Percentiles rank a stretch among this genome's conserved stretches.
phyloP scores from a whole-genome alignment of 2,329 filamentous ascomycete species.

The Gaeumannomyces sp. region DNA sequence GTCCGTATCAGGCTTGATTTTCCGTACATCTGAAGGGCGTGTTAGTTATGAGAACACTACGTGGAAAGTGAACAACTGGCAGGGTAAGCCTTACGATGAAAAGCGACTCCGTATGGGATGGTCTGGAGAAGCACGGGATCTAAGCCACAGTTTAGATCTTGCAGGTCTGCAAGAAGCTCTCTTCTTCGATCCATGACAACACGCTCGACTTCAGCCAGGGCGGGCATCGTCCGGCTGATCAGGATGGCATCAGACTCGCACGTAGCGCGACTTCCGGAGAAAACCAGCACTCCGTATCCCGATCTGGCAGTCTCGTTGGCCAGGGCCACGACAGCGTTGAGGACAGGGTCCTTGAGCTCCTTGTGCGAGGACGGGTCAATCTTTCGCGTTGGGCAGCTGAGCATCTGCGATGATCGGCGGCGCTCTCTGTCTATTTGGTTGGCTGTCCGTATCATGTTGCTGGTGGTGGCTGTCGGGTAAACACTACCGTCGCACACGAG shows the following conservation, averaged over 20 bases:
- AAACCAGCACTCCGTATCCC: constrained; percentile 67
- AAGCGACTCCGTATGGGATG: constrained; percentile 61
- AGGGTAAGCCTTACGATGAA: constrained; percentile 41
- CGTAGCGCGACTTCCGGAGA: constrained; percentile 61
- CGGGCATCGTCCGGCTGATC: constrained; percentile 61
- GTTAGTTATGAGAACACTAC: neutral
- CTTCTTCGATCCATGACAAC: constrained; percentile 50
- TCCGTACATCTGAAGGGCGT: constrained; percentile 29
- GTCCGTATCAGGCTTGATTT: neutral
- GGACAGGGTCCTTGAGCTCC: constrained; percentile 57
- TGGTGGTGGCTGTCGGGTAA: constrained; percentile 56
- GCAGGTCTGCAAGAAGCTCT: constrained; percentile 60
- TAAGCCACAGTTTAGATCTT: constrained; percentile 58
- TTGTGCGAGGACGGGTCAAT: constrained; percentile 53
- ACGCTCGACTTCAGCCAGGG: constrained; percentile 36
- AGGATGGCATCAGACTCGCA: constrained; percentile 64
- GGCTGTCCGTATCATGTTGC: constrained; percentile 50
- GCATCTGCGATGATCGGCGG: constrained; percentile 26
- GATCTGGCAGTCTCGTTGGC: constrained; percentile 61
- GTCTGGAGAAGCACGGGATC: constrained; percentile 61
- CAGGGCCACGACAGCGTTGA: constrained; percentile 65
- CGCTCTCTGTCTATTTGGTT: constrained; percentile 36
- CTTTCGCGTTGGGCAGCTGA: constrained; percentile 34
- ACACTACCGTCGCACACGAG: constrained; percentile 65
- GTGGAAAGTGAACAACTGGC: neutral